Evolutionary conservation across 2,329 filamentous ascomycete species (phyloP).

Genomic region (Fusarium metavorans): DNA sequence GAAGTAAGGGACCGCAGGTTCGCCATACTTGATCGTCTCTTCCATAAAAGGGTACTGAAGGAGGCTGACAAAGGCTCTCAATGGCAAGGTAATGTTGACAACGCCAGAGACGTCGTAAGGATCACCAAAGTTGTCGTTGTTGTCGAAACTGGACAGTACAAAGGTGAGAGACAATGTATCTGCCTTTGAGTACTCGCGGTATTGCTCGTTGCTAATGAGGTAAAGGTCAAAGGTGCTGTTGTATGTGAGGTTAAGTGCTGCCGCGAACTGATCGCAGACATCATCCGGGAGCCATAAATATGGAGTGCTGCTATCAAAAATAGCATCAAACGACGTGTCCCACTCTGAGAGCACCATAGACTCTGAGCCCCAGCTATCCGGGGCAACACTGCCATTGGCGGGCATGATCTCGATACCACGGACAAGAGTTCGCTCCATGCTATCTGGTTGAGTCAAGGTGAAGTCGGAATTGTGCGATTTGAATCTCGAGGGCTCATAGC

Average conservation of each 20-base stretch:
- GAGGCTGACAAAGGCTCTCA: slow-evolving; percentile 62
- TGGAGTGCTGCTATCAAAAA: slow-evolving; percentile 74
- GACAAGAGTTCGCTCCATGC: slow-evolving; percentile 70
- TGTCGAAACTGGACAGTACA: slow-evolving; percentile 66
- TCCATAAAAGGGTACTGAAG: slow-evolving; percentile 63
- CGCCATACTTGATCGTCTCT: slow-evolving; percentile 56
- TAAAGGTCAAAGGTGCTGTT: slow-evolving; percentile 75
- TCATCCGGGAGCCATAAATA: slow-evolving; percentile 71
- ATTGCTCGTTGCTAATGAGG: slow-evolving; percentile 69
- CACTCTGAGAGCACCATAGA: slow-evolving; percentile 56
- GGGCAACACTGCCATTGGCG: slow-evolving; percentile 44
- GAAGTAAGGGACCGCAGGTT: slow-evolving; percentile 70
- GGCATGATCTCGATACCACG: slow-evolving; percentile 64
- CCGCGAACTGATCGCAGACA: slow-evolving; percentile 74
- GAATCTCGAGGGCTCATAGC: slow-evolving; percentile 75
- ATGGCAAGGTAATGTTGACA: slow-evolving; percentile 67
- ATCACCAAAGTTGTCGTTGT: slow-evolving; percentile 63
- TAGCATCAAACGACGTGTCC: slow-evolving; percentile 61
- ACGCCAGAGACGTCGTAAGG: slow-evolving; percentile 63
- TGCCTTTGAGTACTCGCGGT: slow-evolving; percentile 57
- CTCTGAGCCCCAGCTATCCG: slow-evolving; percentile 55
- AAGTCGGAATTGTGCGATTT: slow-evolving; percentile 71
- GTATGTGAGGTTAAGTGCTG: slow-evolving; percentile 72
- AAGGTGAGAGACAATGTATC: slow-evolving; percentile 68
- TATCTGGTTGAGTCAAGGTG: slow-evolving; percentile 63